Evolutionary conservation across 2,329 filamentous ascomycete genomes (phyloP).

Genomic region (Cercospora berteroae): DNA sequence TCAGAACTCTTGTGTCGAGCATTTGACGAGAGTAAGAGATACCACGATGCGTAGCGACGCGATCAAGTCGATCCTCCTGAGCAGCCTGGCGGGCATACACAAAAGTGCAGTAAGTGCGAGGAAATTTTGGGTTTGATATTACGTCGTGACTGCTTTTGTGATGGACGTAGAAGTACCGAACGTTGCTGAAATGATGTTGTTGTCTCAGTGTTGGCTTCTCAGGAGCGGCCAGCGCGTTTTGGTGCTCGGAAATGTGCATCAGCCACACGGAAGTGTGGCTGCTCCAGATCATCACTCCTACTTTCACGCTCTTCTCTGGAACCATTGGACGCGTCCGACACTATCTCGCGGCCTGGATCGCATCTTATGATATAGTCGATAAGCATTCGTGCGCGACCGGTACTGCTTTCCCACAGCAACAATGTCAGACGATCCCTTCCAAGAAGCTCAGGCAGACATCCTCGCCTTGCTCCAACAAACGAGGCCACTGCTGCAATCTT

Average conservation of each 20-base stretch:
- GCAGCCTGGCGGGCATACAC: too few species aligned
- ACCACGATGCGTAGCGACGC: too few species aligned
- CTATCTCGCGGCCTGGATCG: background rate
- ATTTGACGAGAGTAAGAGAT: background rate
- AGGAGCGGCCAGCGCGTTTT: background rate
- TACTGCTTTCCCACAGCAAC: background rate
- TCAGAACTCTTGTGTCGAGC: background rate
- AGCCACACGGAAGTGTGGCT: background rate
- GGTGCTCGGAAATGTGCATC: background rate
- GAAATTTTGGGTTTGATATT: background rate
- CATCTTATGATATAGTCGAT: conserved; percentile 5
- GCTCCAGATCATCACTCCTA: background rate
- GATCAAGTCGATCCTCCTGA: too few species aligned
- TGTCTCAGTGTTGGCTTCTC: background rate
- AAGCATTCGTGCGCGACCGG: background rate
- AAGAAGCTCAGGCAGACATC: conserved; percentile 66
- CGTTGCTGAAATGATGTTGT: background rate
- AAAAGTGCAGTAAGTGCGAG: too few species aligned
- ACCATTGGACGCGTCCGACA: background rate
- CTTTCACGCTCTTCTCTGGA: background rate
- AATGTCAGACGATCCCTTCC: conserved; percentile 49
- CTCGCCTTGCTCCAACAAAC: conserved; percentile 76
- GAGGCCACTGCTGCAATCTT: conserved; percentile 87
- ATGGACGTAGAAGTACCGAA: background rate
- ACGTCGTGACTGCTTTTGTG: background rate